phyloP scores from a whole-genome alignment of 176 grass and related monocot species.

The Oryza glaberrima region DNA sequence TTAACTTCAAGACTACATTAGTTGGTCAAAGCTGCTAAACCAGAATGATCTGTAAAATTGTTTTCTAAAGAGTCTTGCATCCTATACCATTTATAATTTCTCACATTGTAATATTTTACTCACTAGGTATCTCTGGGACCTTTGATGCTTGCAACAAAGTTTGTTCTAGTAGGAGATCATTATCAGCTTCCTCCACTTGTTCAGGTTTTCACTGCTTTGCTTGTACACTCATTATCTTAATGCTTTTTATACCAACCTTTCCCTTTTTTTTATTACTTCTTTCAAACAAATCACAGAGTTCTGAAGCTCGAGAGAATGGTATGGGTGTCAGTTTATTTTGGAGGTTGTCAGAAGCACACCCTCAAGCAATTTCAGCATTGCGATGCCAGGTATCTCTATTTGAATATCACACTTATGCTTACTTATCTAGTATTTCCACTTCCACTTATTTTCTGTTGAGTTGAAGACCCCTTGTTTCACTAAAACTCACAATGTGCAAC shows the following conservation, averaged over 20 bases:
- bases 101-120: slow-evolving; percentile 36
- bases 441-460: slow-evolving; percentile 36
- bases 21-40: slow-evolving; percentile 4
- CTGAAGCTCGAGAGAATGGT: slow-evolving; percentile 87
- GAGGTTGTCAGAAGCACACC: slow-evolving; percentile 93
- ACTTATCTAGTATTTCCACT: background rate
- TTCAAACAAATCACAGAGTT: slow-evolving; percentile 62
- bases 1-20: slow-evolving; percentile 1
- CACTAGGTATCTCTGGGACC: slow-evolving; percentile 89
- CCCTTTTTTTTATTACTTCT: slow-evolving; percentile 24
- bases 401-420: background rate
- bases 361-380: slow-evolving; percentile 92
- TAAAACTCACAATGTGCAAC: slow-evolving; percentile 29
- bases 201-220: slow-evolving; percentile 58
- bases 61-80: slow-evolving; percentile 16
- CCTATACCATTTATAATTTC: background rate
- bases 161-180: slow-evolving; percentile 97
- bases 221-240: background rate
- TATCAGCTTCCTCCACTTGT: slow-evolving; percentile 98
- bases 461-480: slow-evolving; percentile 28
- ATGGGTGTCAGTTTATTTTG: slow-evolving; percentile 97
- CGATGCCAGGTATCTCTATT: slow-evolving; percentile 73
- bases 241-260: slow-evolving; percentile 18
- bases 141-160: slow-evolving; percentile 88
- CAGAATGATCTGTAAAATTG: slow-evolving; percentile 28